Base-by-base conservation (phyloP, 345 rosid genomes). In the Rhodamnia argentea region DNA sequence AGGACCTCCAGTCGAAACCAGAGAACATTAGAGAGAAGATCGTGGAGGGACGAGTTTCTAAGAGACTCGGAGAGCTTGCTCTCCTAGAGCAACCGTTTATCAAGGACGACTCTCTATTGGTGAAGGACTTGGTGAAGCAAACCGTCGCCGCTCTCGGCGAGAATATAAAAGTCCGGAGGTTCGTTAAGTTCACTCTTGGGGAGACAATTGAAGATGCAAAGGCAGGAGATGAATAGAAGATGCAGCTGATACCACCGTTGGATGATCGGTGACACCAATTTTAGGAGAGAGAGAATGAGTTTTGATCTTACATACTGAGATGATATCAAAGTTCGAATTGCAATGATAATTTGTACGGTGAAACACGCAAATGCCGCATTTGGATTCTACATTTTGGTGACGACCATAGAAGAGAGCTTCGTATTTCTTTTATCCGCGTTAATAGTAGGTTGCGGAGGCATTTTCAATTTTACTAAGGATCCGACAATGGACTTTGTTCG, bases 141-240 rank as follows among this genome's bases (percentile, higher is more conserved):
- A 96, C 94, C 0, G 93, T 96, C 23, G 99, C 98, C 81, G 92
- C 96, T 11, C 95, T 96, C 37, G 98, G 99, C 4, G 99, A 97
- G 94, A 97, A 96, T 92, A 92, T 97, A 75, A 93, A 94, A 88
- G 96, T 95, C 53, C 87, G 96, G 86, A 92, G 95, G 88, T 94
- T 96, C 87, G 88, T 90, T 37, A 89, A 88, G 86, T 96, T 94
- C 83, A 94, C 96, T 14, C 96, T 96, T 55, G 98, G 98, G 76
- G 98, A 94, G 91, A 86, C 89, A n/a, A 89, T 52, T 29, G 92
- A 89, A 86, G 84, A 85, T 78, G 78, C 87, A 2, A 58, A 85
- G 87, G 24, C 88, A 24, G 81, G 81, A 70, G 88, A 78, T 86
- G 82, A 89, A 86, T 86, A 26, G 82, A 83, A 86, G 64, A 62